Percentiles rank a stretch among this genome's conserved stretches.
phyloP scores from a whole-genome alignment of 2,329 filamentous ascomycete species.

The Talaromyces piceae region DNA sequence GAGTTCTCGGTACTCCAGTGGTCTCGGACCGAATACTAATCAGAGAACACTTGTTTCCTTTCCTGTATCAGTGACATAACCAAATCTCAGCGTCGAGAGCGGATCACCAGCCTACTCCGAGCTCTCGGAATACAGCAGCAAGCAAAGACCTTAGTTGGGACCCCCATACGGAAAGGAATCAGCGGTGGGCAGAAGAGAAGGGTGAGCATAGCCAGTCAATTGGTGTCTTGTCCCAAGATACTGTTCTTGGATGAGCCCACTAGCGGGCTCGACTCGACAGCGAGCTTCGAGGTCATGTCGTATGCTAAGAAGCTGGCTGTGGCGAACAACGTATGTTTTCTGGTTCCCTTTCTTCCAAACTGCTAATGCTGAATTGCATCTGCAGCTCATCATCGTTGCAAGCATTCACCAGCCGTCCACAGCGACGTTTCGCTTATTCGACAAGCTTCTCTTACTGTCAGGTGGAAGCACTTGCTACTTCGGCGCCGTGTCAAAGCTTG shows the following conservation, averaged over 20 bases:
- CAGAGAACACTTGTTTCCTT: neutral
- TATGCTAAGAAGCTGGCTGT: conserved; percentile 62
- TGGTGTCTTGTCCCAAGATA: conserved; percentile 73
- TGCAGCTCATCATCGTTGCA: conserved; percentile 67
- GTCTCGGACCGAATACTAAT: too few species aligned
- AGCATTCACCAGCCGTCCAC: conserved; percentile 83
- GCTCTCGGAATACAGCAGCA: conserved; percentile 68
- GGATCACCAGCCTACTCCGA: conserved; percentile 59
- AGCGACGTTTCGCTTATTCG: conserved; percentile 70
- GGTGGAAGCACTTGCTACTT: conserved; percentile 65
- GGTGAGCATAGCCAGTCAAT: conserved; percentile 69
- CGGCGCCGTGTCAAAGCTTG: conserved; percentile 52
- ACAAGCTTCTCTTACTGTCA: conserved; percentile 69
- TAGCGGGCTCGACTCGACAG: conserved; percentile 71
- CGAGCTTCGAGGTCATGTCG: conserved; percentile 67
- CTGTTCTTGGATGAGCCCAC: conserved; percentile 81
- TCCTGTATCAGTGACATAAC: conserved; percentile 35
- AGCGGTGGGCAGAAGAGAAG: conserved; percentile 79
- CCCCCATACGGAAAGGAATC: conserved; percentile 73
- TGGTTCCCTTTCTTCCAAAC: neutral
- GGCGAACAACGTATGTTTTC: conserved; percentile 52
- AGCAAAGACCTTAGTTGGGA: conserved; percentile 66
- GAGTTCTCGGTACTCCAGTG: conserved; percentile 18
- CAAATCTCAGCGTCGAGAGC: conserved; percentile 52
- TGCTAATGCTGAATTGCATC: neutral